Evolutionary conservation across 23 red algal species (phyloP).

Genomic region (Gracilaria vermiculophylla): DNA sequence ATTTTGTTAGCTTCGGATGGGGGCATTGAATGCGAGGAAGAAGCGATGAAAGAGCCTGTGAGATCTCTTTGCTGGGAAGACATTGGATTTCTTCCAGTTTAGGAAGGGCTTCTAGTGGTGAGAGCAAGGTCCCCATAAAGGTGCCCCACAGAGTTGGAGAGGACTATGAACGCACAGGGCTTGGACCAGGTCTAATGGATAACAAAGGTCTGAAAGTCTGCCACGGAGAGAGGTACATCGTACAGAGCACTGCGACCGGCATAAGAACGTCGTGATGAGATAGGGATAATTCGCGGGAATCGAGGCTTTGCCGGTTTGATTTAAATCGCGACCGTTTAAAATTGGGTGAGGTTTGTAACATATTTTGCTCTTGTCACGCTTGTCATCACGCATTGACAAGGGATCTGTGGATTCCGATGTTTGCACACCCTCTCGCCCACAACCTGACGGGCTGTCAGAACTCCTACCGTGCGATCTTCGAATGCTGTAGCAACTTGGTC

Average conservation of each 20-base stretch:
- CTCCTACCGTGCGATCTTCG: no score
- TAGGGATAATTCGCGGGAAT: neutral
- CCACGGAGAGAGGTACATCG: no score
- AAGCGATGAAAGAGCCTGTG: constrained; percentile 23
- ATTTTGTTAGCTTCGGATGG: constrained; percentile 9
- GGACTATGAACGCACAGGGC: neutral
- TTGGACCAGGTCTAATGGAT: neutral
- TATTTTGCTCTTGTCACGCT: neutral
- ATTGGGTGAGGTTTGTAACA: neutral
- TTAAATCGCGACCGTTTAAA: neutral
- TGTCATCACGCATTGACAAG: no score
- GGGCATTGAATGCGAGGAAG: constrained; percentile 17
- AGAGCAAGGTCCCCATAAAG: constrained; percentile 8
- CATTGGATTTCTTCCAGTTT: constrained; percentile 33
- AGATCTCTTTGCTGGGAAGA: constrained; percentile 11
- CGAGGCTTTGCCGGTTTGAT: neutral
- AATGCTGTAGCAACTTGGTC: no score
- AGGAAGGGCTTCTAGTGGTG: constrained; percentile 20
- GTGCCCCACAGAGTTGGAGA: neutral
- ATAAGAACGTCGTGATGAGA: no score
- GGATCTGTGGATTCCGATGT: no score
- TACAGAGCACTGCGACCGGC: no score
- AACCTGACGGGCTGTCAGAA: no score
- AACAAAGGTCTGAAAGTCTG: no score
- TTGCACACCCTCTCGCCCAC: no score